These are phyloP conservation scores for Phytophthora megakarya DNA, from an alignment of 352 stramenopile genomes.

Conservation along the genomic window DNA sequence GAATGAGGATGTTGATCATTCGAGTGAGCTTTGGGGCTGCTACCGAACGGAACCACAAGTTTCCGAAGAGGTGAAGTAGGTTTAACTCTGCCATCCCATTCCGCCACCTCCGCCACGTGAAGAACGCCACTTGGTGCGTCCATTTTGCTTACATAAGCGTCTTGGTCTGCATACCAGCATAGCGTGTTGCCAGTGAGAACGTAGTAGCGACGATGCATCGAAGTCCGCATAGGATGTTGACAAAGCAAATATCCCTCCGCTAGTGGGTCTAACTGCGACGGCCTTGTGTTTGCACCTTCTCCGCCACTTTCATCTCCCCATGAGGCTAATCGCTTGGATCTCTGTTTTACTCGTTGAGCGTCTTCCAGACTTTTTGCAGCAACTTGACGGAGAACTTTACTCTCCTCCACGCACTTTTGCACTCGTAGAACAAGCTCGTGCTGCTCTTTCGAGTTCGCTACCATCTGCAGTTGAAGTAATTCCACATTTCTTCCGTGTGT, in stretches of 20 bases:
- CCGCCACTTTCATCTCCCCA: constrained; percentile 43
- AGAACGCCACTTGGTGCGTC: constrained; percentile 61
- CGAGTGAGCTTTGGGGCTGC: constrained; percentile 31
- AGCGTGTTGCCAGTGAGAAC: constrained; percentile 79
- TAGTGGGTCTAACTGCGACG: constrained; percentile 70
- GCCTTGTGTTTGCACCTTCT: constrained; percentile 16
- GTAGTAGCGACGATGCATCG: constrained; percentile 81
- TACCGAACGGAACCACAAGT: constrained; percentile 29
- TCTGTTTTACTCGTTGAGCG: constrained; percentile 63
- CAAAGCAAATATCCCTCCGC: constrained; percentile 75
- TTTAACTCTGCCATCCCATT: constrained; percentile 70
- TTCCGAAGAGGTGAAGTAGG: constrained; percentile 29
- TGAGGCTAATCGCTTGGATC: constrained; percentile 52
- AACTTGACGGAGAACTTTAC: constrained; percentile 45
- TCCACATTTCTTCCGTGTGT: constrained; percentile 44
- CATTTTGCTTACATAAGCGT: constrained; percentile 57
- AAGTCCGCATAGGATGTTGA: constrained; percentile 61
- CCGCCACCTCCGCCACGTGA: constrained; percentile 60
- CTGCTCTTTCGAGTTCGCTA: constrained; percentile 28
- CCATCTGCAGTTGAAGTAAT: constrained; percentile 28
- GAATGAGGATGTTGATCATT: constrained; percentile 54
- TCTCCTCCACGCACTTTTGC: constrained; percentile 40
- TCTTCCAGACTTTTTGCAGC: constrained; percentile 57
- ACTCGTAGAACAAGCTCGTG: constrained; percentile 36
- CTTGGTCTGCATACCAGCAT: constrained; percentile 80